Conservation (phyloP, 257 asterid genomes). For the Capsicum rhomboideum region DNA sequence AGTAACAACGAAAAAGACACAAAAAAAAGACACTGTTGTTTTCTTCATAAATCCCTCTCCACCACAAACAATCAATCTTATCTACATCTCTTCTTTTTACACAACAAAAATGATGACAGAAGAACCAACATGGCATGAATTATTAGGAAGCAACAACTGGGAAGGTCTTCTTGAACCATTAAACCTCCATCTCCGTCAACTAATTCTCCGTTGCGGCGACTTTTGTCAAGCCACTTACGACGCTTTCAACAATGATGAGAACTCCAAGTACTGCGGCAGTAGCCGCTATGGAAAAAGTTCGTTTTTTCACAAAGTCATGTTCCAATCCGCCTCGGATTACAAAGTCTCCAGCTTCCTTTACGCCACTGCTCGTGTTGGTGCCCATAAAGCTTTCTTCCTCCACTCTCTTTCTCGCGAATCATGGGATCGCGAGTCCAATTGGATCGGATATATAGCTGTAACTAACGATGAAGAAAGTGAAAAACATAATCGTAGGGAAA, state of each 20-base stretch:
- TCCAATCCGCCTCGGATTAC: slow-evolving; percentile 36
- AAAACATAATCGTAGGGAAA: background rate
- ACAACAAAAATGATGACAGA: background rate
- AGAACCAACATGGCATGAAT: slow-evolving; percentile 45
- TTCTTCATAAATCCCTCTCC: background rate
- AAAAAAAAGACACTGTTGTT: background rate
- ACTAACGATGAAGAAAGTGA: background rate
- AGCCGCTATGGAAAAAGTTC: slow-evolving; percentile 70
- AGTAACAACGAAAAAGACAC: too few relatives aligned
- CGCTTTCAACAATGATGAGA: slow-evolving; percentile 74
- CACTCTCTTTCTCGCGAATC: slow-evolving; percentile 58
- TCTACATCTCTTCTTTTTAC: background rate
- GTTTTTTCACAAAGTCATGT: slow-evolving; percentile 62
- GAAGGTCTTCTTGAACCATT: slow-evolving; percentile 55
- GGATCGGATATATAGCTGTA: slow-evolving; percentile 28
- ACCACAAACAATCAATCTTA: background rate
- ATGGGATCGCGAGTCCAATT: slow-evolving; percentile 88
- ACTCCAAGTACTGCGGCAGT: slow-evolving; percentile 74
- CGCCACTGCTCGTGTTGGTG: slow-evolving; percentile 58
- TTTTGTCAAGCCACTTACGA: slow-evolving; percentile 81
- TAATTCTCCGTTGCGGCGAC: slow-evolving; percentile 79
- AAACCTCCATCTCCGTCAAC: slow-evolving; percentile 53
- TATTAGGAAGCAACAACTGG: slow-evolving; percentile 67
- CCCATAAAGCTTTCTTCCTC: slow-evolving; percentile 39
- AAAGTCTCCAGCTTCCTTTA: slow-evolving; percentile 50